Evolutionary conservation across 192 early-diverging fungal genomes (phyloP).

Genomic region (Podila minutissima): DNA sequence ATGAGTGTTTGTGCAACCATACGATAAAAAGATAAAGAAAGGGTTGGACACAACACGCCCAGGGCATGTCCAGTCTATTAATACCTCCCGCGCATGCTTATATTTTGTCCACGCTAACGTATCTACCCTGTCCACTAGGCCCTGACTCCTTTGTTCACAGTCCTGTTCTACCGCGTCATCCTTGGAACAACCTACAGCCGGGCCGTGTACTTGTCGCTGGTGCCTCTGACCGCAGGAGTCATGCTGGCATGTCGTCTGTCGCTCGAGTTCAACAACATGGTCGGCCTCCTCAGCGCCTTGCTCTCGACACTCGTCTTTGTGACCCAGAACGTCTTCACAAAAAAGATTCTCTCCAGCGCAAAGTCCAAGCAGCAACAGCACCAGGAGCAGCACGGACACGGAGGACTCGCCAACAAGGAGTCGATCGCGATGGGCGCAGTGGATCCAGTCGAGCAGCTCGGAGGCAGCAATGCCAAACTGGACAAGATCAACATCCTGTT

Average conservation of each 20-base stretch:
- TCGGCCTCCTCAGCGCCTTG: slow-evolving; percentile 82
- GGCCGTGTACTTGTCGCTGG: slow-evolving; percentile 77
- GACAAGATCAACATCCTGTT: slow-evolving; percentile 92
- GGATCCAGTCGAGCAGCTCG: slow-evolving; percentile 15
- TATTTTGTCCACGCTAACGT: too few species aligned
- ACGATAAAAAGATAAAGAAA: not conserved
- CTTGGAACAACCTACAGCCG: slow-evolving; percentile 73
- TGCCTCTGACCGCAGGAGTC: slow-evolving; percentile 86
- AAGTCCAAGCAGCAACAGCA: slow-evolving; percentile 26
- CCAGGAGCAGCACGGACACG: slow-evolving; percentile 26
- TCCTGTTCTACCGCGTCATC: slow-evolving; percentile 76
- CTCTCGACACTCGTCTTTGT: slow-evolving; percentile 87
- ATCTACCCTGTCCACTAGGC: slow-evolving; percentile 54
- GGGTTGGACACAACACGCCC: too few species aligned
- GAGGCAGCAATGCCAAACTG: slow-evolving; percentile 55
- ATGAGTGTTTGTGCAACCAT: too few species aligned
- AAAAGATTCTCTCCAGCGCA: slow-evolving; percentile 74
- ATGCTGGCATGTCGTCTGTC: slow-evolving; percentile 85
- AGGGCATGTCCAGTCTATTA: too few species aligned
- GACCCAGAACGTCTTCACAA: slow-evolving; percentile 88
- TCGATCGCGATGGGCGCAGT: not conserved
- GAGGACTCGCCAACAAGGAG: slow-evolving; percentile 35
- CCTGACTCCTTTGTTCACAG: slow-evolving; percentile 88
- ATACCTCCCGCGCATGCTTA: too few species aligned
- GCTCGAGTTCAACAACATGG: slow-evolving; percentile 70